Percentiles rank a stretch among this genome's conserved stretches.
These are phyloP conservation scores for Brassica nigra DNA, from an alignment of 345 rosid species.

Conservation along the genomic window DNA sequence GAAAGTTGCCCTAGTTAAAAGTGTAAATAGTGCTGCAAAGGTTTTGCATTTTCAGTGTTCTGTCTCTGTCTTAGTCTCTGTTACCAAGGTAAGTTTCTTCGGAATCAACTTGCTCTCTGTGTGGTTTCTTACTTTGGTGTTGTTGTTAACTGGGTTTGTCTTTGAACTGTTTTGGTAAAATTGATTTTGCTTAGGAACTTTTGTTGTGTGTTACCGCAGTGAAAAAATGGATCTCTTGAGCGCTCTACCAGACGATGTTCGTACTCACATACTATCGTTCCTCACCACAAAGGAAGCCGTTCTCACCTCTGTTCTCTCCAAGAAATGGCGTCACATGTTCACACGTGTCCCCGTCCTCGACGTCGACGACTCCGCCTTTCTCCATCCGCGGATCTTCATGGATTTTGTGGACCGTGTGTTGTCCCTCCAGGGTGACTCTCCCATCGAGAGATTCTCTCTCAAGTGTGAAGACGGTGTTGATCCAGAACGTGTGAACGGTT, in stretches of 20 bases:
- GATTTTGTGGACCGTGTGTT: constrained; percentile 10
- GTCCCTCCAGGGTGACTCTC: constrained; percentile 13
- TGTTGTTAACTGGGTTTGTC: not conserved
- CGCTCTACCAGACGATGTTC: constrained; percentile 16
- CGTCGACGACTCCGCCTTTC: constrained; percentile 22
- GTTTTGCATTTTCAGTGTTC: not conserved
- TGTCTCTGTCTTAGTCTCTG: not conserved
- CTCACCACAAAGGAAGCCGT: constrained; percentile 26
- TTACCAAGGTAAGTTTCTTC: not conserved
- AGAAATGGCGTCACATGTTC: constrained; percentile 11
- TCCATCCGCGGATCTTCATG: constrained; percentile 13
- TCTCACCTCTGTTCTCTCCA: constrained; percentile 21
- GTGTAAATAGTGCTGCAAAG: not conserved
- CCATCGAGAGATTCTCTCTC: constrained; percentile 6
- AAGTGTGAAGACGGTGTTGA: constrained; percentile 12
- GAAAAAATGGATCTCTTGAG: constrained; percentile 28
- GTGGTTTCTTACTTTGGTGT: not conserved
- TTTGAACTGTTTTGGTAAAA: not conserved
- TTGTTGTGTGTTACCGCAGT: not conserved
- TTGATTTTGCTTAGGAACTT: not conserved
- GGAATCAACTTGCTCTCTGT: not conserved
- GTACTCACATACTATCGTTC: constrained; percentile 11
- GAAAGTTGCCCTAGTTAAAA: not conserved
- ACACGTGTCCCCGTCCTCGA: constrained; percentile 11
- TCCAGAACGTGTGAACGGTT: not conserved